Evolutionary conservation across 352 stramenopile species (phyloP), one percentile per base, ranked within the genome.

Genomic region (Phytopythium cucurbitacearum): DNA sequence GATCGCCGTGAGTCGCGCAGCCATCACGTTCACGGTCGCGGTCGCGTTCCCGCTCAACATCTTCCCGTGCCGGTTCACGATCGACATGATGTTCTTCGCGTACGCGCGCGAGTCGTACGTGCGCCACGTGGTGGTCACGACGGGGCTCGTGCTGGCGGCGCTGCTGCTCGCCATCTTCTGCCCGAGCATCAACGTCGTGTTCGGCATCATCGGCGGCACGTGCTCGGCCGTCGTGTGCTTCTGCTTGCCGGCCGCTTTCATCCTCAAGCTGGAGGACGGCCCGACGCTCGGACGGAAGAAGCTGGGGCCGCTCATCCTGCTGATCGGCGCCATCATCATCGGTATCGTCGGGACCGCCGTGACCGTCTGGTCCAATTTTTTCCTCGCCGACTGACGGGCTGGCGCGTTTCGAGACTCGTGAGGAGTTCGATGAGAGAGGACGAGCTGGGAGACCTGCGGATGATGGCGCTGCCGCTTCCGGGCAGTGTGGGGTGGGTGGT

Each of bases 71-170:
- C 76, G 83, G 16, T 94, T 94, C 55, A 91, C 76, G 5, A 81
- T 94, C 56, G 80, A 94, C 59, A 91, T 94, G 80, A 91, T 94
- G 83, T 94, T 90, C 58, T 94, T 94, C 45, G 79, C 83, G 1
- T 68, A 82, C 56, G 75, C 83, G 16, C 72, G 84, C 49, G 83
- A 91, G 48, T 93, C 83, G 53, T 54, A 57, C 36, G 41, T 58
- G n/a, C 80, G 83, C 42, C 83, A 91, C 63, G 69, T 90, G 8
- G 60, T 65, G 2, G 80, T 93, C 9, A 91, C 80, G 6, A 80
- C 53, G 28, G 58, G 62, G 5, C 67, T 94, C 5, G 83, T 94
- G 35, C 49, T 88, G 5, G 28, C 84, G 33, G 81, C 83, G 42
- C 69, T 94, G 44, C 52, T 90, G 35, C 63, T 94, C 33, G 83